Evolutionary conservation across 768 basidiomycete species (phyloP).

Genomic region (Auriscalpium microsporum): DNA sequence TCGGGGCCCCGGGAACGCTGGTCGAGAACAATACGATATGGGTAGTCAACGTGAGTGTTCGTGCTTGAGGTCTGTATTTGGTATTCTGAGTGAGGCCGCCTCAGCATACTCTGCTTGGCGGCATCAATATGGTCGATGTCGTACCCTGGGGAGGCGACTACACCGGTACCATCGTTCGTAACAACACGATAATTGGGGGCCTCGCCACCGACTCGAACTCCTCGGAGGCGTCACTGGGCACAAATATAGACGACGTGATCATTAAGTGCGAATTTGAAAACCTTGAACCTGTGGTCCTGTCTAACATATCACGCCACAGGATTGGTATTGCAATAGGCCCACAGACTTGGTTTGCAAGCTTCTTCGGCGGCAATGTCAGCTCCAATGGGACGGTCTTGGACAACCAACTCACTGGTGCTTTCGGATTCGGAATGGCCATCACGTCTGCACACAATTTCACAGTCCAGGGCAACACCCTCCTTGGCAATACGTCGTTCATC

Average conservation of each 20-base stretch:
- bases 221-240: conserved; percentile 38
- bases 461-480: conserved; percentile 48
- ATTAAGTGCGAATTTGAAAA: conserved; percentile 49
- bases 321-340: conserved; percentile 79
- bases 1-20: conserved; percentile 64
- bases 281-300: not conserved
- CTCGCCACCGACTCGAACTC: conserved; percentile 44
- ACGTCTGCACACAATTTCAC: conserved; percentile 60
- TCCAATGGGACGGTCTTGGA: conserved; percentile 43
- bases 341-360: conserved; percentile 62
- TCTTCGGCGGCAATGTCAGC: conserved; percentile 46
- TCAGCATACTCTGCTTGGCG: conserved; percentile 63
- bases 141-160: conserved; percentile 61
- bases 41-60: conserved; percentile 48
- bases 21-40: conserved; percentile 74
- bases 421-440: conserved; percentile 66
- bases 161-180: conserved; percentile 50
- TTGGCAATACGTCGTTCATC: conserved; percentile 70
- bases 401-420: conserved; percentile 58
- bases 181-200: conserved; percentile 63
- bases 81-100: not conserved
- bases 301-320: conserved; percentile 26
- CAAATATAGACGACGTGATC: conserved; percentile 50
- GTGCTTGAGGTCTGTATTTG: not conserved
- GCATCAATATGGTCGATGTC: conserved; percentile 74